Conservation (phyloP, 257 asterid species). For the Salvia hispanica region DNA sequence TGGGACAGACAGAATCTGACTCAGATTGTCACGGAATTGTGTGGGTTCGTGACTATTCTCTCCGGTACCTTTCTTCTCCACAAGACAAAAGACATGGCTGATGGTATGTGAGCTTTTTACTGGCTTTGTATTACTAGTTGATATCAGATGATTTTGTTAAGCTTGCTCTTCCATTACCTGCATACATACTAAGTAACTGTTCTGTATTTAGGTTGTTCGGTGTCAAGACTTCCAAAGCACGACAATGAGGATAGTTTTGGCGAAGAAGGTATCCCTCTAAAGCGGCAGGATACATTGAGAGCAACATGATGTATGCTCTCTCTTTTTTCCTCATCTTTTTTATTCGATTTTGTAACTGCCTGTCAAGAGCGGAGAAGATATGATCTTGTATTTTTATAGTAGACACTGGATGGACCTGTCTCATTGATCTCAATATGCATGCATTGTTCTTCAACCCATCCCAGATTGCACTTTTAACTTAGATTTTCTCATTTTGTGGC, state of each 20-base stretch:
- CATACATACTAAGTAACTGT: background rate
- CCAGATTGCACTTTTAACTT: conserved; percentile 4
- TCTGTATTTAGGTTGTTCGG: conserved; percentile 42
- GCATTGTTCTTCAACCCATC: no score
- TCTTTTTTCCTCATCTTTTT: background rate
- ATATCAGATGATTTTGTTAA: background rate
- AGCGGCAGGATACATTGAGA: conserved; percentile 74
- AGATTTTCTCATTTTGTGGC: background rate
- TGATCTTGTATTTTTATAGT: conserved; percentile 45
- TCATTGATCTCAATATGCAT: no score
- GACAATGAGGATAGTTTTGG: conserved; percentile 66
- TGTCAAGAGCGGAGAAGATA: conserved; percentile 40
- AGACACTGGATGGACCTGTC: conserved; percentile 20
- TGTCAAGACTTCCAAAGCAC: conserved; percentile 54
- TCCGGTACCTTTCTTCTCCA: conserved; percentile 98
- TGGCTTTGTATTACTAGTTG: background rate
- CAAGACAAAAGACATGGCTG: conserved; percentile 97
- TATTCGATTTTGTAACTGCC: conserved; percentile 21
- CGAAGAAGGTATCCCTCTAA: conserved; percentile 78
- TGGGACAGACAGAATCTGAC: conserved; percentile 97
- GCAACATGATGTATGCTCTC: conserved; percentile 34
- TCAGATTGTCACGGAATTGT: conserved; percentile 90
- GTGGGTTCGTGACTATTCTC: conserved; percentile 94
- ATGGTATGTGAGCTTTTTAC: conserved; percentile 45
- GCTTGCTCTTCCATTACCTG: background rate